Evolutionary conservation across 2,329 filamentous ascomycete genomes (phyloP).

Genomic region (Fusarium sp.): DNA sequence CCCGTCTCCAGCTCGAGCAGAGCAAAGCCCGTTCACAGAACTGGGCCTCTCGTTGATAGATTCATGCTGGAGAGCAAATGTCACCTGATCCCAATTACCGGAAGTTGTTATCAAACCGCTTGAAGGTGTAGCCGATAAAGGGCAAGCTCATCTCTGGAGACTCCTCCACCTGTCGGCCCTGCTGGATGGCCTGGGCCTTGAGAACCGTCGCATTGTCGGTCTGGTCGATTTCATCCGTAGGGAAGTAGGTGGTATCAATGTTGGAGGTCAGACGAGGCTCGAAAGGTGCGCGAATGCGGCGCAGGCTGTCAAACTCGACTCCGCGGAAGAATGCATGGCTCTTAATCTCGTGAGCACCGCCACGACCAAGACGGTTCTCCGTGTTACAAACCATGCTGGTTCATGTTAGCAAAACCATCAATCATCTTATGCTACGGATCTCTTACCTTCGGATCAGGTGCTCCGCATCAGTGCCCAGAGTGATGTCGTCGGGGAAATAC

Average conservation of each 20-base stretch:
- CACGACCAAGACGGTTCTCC: slow-evolving; percentile 89
- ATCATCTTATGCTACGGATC: neutral
- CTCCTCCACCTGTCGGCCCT: slow-evolving; percentile 78
- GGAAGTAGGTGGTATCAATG: slow-evolving; percentile 98
- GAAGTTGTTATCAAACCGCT: slow-evolving; percentile 88
- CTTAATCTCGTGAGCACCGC: slow-evolving; percentile 94
- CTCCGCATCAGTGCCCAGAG: slow-evolving; percentile 89
- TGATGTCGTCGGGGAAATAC: slow-evolving; percentile 97
- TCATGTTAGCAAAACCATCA: slow-evolving; percentile 26
- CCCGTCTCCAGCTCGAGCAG: slow-evolving; percentile 10
- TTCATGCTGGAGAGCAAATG: slow-evolving; percentile 10
- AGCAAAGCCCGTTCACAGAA: slow-evolving; percentile 41
- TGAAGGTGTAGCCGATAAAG: slow-evolving; percentile 81
- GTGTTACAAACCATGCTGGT: slow-evolving; percentile 91
- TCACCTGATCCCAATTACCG: slow-evolving; percentile 56
- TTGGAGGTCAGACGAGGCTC: slow-evolving; percentile 94
- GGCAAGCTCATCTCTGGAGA: slow-evolving; percentile 95
- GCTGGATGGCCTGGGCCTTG: slow-evolving; percentile 84
- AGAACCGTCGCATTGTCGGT: slow-evolving; percentile 92
- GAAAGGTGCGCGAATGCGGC: slow-evolving; percentile 94
- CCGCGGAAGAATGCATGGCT: slow-evolving; percentile 96
- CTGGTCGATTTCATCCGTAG: slow-evolving; percentile 98
- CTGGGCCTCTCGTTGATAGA: slow-evolving; percentile 17
- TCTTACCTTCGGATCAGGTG: slow-evolving; percentile 90
- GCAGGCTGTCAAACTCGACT: slow-evolving; percentile 93